Evolutionary conservation across 768 basidiomycete genomes (phyloP).

Genomic region (Amanita polypyramis): DNA sequence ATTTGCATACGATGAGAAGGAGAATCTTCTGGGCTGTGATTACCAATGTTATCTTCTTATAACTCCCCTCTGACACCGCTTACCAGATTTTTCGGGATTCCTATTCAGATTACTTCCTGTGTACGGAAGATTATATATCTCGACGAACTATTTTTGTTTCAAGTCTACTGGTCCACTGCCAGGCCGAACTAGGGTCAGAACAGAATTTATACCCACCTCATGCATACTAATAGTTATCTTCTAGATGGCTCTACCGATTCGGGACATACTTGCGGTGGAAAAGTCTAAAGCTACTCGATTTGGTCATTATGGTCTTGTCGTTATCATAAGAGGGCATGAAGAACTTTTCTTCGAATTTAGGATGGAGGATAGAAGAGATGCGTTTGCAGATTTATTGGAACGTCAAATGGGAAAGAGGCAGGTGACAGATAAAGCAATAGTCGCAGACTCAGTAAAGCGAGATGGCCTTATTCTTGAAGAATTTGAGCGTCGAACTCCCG

Average conservation of each 20-base stretch:
- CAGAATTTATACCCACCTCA: not conserved
- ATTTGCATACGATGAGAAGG: slow-evolving; percentile 87
- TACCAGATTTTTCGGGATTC: slow-evolving; percentile 81
- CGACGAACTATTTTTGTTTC: slow-evolving; percentile 92
- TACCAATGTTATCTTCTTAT: not conserved
- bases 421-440: slow-evolving; percentile 29
- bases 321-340: slow-evolving; percentile 93
- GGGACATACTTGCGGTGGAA: slow-evolving; percentile 78
- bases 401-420: slow-evolving; percentile 59
- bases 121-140: slow-evolving; percentile 80
- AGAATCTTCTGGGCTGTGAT: slow-evolving; percentile 82
- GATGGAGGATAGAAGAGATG: slow-evolving; percentile 68
- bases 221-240: slow-evolving; percentile 2
- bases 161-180: slow-evolving; percentile 77
- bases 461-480: slow-evolving; percentile 82
- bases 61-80: slow-evolving; percentile 7
- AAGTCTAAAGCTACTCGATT: slow-evolving; percentile 82
- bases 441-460: slow-evolving; percentile 42
- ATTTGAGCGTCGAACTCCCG: slow-evolving; percentile 45
- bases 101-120: slow-evolving; percentile 85
- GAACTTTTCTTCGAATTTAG: slow-evolving; percentile 96
- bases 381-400: slow-evolving; percentile 67
- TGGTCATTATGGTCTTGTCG: slow-evolving; percentile 79
- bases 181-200: slow-evolving; percentile 68
- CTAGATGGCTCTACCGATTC: slow-evolving; percentile 92